Evolutionary conservation across 768 basidiomycete species (phyloP).

Genomic region (Hortiboletus campestris): DNA sequence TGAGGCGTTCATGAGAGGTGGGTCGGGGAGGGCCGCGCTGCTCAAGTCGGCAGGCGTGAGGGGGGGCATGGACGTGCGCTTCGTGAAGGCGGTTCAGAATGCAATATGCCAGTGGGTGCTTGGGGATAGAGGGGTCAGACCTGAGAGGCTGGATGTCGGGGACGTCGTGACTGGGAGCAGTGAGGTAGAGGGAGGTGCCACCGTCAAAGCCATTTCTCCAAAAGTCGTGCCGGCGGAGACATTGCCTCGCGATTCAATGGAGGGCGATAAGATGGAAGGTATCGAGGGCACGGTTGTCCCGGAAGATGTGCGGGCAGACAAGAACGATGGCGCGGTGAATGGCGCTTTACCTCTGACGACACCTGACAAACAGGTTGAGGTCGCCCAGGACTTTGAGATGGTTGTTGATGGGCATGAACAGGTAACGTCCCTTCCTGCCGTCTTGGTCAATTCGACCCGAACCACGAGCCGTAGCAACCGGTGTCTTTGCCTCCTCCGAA

Average conservation of each 20-base stretch:
- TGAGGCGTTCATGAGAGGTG: conserved; percentile 57
- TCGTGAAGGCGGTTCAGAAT: conserved; percentile 38
- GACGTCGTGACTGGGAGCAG: background rate
- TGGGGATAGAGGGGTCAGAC: conserved; percentile 11
- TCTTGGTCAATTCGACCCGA: background rate
- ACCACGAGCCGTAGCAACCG: conserved; percentile 5
- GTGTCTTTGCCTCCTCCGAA: background rate
- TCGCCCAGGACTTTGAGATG: conserved; percentile 11
- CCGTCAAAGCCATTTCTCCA: background rate
- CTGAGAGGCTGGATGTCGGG: conserved; percentile 8
- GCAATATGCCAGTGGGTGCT: conserved; percentile 29
- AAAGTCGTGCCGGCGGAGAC: background rate
- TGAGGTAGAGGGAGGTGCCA: background rate
- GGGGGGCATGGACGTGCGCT: conserved; percentile 37
- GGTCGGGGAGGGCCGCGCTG: conserved; percentile 39
- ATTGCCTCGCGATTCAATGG: background rate
- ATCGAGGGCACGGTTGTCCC: conserved; percentile 4
- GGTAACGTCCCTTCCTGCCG: conserved; percentile 15
- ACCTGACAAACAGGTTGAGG: conserved; percentile 3
- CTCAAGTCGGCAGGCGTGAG: conserved; percentile 34
- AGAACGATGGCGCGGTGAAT: background rate
- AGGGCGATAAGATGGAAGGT: conserved; percentile 20
- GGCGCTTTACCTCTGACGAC: background rate
- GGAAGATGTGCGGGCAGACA: background rate
- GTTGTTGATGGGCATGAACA: conserved; percentile 16